Percentiles rank a stretch among this genome's conserved stretches.
These are phyloP conservation scores for Colletotrichum sp. DNA, from an alignment of 2,329 filamentous ascomycete genomes.

Conservation along the genomic window DNA sequence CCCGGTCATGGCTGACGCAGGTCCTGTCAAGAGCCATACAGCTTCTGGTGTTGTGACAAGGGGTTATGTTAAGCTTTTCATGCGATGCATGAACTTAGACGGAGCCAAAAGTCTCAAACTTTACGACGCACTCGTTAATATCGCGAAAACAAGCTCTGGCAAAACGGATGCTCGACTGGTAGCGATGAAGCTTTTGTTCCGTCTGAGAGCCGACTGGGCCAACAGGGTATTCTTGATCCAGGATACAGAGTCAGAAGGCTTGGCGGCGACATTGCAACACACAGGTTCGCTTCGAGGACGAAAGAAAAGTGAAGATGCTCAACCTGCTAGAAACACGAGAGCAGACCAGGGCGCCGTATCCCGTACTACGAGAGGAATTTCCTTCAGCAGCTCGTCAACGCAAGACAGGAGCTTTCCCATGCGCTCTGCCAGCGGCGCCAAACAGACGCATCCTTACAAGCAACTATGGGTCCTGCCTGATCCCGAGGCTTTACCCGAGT, in stretches of 20 bases:
- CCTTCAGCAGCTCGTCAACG: constrained; percentile 52
- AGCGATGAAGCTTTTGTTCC: constrained; percentile 80
- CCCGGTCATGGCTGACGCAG: constrained; percentile 26
- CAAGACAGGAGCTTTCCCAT: constrained; percentile 46
- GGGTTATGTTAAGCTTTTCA: constrained; percentile 78
- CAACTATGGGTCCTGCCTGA: constrained; percentile 67
- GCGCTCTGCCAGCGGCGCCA: constrained; percentile 48
- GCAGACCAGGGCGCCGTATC: constrained; percentile 45
- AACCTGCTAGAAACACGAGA: constrained; percentile 47
- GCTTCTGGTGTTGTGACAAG: constrained; percentile 74
- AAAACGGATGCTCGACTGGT: constrained; percentile 75
- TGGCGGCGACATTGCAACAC: constrained; percentile 76
- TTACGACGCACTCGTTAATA: constrained; percentile 67
- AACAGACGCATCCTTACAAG: constrained; percentile 43
- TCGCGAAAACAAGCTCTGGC: constrained; percentile 64
- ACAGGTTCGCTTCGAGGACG: constrained; percentile 58
- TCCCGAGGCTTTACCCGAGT: constrained; percentile 56
- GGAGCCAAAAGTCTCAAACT: constrained; percentile 67
- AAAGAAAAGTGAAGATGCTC: constrained; percentile 57
- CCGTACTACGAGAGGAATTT: constrained; percentile 56
- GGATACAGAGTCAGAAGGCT: constrained; percentile 72
- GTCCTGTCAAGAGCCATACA: constrained; percentile 46
- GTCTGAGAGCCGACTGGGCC: constrained; percentile 82
- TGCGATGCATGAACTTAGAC: constrained; percentile 72
- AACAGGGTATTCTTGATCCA: constrained; percentile 76